A percentile compares a stretch with the other conserved stretches of the same genome.
Evolutionary conservation across 371 early-diverging fungal genomes (phyloP).

Genomic region (Phascolomyces articulosus): DNA sequence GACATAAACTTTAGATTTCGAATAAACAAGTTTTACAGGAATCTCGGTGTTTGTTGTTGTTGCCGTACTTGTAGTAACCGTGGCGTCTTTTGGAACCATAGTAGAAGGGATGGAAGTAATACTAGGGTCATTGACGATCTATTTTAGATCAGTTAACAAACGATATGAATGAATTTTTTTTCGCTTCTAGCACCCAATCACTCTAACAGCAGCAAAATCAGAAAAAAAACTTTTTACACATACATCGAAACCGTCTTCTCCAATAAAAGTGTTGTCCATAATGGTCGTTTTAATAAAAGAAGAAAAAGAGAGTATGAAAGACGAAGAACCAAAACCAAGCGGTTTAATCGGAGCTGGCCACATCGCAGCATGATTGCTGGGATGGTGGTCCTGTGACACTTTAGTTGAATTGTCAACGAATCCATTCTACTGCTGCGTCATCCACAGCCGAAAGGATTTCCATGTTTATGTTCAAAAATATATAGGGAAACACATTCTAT

Average conservation of each 20-base stretch:
- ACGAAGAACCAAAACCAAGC: neutral
- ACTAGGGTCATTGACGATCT: conserved; percentile 20
- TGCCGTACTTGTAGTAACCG: too few species aligned
- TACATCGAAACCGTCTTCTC: conserved; percentile 19
- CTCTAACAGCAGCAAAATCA: too few species aligned
- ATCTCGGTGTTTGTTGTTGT: conserved; percentile 1
- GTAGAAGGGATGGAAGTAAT: neutral
- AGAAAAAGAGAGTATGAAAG: neutral
- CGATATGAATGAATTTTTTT: too few species aligned
- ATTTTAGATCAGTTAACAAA: neutral
- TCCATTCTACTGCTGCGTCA: too few species aligned
- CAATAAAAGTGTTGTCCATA: neutral
- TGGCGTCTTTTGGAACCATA: neutral
- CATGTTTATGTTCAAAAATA: too few species aligned
- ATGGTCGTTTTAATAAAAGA: neutral
- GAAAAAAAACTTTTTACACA: neutral
- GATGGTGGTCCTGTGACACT: too few species aligned
- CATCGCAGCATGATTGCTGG: too few species aligned
- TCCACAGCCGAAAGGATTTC: too few species aligned
- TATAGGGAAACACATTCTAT: too few species aligned
- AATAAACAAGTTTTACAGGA: conserved; percentile 41
- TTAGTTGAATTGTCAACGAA: too few species aligned
- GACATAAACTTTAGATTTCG: conserved; percentile 54
- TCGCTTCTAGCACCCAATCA: too few species aligned
- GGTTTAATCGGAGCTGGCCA: too few species aligned